Evolutionary conservation across 2,329 filamentous ascomycete genomes (phyloP).

Genomic region (Colletotrichum chrysophilum): DNA sequence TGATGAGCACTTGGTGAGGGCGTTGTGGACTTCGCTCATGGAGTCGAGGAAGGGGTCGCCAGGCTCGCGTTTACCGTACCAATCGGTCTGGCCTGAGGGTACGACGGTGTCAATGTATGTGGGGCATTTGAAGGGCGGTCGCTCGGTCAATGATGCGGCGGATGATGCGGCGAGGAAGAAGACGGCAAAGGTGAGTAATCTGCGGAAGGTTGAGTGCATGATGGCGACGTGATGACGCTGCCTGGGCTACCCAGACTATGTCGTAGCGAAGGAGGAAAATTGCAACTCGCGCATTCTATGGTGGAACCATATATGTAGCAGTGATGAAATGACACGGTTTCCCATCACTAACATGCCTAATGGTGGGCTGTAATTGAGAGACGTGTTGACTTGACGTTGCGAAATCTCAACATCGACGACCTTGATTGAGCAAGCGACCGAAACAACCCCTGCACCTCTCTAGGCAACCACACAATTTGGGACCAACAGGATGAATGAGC

Average conservation of each 20-base stretch:
- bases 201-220: neutral
- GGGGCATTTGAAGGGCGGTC: neutral
- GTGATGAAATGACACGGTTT: neutral
- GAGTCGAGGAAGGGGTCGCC: neutral
- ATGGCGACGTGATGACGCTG: no score
- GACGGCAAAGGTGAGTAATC: neutral
- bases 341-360: no score
- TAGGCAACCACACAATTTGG: neutral
- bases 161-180: neutral
- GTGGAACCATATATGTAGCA: neutral
- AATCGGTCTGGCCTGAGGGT: neutral
- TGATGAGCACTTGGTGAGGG: neutral
- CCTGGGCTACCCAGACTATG: no score
- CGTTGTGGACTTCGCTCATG: neutral
- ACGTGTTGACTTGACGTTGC: no score
- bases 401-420: no score
- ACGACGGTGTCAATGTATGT: slow-evolving; percentile 7
- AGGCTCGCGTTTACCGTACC: neutral
- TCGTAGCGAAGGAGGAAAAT: no score
- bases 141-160: neutral
- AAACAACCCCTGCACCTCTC: neutral
- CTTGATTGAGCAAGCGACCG: neutral
- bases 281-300: no score
- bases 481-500: neutral
- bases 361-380: neutral